Conservation (phyloP, 108 stramenopile genomes). For the Pseudonitzschia delicatissima region DNA sequence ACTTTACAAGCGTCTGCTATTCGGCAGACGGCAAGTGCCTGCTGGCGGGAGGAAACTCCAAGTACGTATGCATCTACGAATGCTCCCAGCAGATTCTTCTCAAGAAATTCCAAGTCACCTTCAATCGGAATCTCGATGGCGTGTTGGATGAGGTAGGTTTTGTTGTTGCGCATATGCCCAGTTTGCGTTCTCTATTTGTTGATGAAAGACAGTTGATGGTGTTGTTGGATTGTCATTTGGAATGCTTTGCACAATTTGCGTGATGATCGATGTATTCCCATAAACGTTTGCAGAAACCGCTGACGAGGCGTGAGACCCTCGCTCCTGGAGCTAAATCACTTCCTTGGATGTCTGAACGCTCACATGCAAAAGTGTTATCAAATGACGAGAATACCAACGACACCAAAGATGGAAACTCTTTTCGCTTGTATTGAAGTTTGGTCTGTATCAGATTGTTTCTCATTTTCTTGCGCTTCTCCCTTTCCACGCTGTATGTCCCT, state of each 20-base stretch:
- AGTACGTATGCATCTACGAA: conserved; percentile 98
- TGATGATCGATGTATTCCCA: conserved; percentile 73
- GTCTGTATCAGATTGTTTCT: background rate
- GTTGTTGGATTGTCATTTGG: background rate
- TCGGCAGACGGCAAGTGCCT: conserved; percentile 96
- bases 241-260: conserved; percentile 1
- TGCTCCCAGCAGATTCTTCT: conserved; percentile 88
- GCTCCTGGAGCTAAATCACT: conserved; percentile 39
- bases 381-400: background rate
- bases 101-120: conserved; percentile 98
- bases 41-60: conserved; percentile 96
- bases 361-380: background rate
- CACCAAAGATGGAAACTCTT: background rate
- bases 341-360: conserved; percentile 76
- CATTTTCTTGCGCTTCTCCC: background rate
- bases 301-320: conserved; percentile 42
- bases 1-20: conserved; percentile 95
- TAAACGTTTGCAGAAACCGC: conserved; percentile 63
- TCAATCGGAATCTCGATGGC: conserved; percentile 92
- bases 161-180: background rate
- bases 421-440: background rate
- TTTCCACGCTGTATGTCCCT: background rate
- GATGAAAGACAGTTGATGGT: background rate
- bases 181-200: background rate
- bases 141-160: conserved; percentile 82